Percentiles rank a stretch among this genome's conserved stretches.
Evolutionary conservation across 1,284 basidiomycete species (phyloP).

Genomic region (Amylostereum areolatum): DNA sequence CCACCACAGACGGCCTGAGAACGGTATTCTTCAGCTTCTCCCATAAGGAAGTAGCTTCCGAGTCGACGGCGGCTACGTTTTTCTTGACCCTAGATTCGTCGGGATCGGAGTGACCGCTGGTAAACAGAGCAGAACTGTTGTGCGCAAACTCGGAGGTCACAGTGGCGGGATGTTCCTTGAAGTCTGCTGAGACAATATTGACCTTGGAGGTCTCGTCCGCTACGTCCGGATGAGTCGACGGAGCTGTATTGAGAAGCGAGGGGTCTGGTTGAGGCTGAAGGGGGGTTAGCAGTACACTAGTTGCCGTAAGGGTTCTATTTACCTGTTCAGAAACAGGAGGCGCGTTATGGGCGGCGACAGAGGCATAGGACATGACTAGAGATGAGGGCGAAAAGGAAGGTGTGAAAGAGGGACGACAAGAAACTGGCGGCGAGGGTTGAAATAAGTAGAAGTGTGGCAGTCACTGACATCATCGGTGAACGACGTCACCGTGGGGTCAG

Average conservation of each 20-base stretch:
- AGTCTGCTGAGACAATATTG: slow-evolving; percentile 44
- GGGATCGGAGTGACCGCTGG: slow-evolving; percentile 38
- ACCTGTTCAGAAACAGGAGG: slow-evolving; percentile 42
- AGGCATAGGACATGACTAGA: slow-evolving; percentile 70
- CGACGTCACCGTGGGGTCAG: too few species aligned
- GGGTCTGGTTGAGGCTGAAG: slow-evolving; percentile 57
- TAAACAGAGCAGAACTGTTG: slow-evolving; percentile 7
- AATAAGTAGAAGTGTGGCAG: background rate
- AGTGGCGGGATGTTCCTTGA: slow-evolving; percentile 42
- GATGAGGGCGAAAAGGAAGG: slow-evolving; percentile 5
- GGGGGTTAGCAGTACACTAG: too few species aligned
- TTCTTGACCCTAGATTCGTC: slow-evolving; percentile 19
- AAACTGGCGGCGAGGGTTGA: background rate
- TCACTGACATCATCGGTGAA: too few species aligned
- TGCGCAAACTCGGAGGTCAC: slow-evolving; percentile 26
- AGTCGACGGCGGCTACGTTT: slow-evolving; percentile 43
- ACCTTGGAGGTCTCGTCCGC: slow-evolving; percentile 49
- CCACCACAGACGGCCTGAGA: slow-evolving; percentile 64
- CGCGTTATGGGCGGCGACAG: slow-evolving; percentile 52
- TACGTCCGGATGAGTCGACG: slow-evolving; percentile 12
- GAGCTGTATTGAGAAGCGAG: slow-evolving; percentile 51
- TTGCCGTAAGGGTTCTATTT: too few species aligned
- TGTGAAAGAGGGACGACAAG: background rate
- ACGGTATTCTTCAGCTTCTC: slow-evolving; percentile 53
- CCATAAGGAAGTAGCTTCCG: slow-evolving; percentile 50